A percentile compares a stretch with the other conserved stretches of the same genome.
Evolutionary conservation across 2,329 filamentous ascomycete genomes (phyloP).

Genomic region (Ceratocystis alfenasii): DNA sequence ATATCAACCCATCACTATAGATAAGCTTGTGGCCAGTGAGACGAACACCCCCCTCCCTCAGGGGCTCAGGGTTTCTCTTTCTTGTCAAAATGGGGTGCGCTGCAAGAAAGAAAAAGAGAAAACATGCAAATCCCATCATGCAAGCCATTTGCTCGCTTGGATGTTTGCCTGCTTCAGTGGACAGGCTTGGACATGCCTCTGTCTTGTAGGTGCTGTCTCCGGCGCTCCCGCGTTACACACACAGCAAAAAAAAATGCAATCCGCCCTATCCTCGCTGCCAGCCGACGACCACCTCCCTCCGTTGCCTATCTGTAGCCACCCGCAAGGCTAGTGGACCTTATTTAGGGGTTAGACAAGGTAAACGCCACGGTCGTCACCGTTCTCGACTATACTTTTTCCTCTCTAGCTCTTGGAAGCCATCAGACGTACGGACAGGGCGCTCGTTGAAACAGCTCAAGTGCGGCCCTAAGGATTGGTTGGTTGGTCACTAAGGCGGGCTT

Average conservation of each 20-base stretch:
- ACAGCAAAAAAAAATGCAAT: not conserved
- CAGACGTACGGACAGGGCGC: not conserved
- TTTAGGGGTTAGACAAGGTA: not conserved
- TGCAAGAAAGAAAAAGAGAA: not conserved
- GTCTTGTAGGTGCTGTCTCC: not conserved
- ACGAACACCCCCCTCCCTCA: conserved; percentile 2
- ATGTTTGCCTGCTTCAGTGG: not conserved
- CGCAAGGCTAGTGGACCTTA: not conserved
- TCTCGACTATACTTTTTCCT: too few species aligned
- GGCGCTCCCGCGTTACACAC: not conserved
- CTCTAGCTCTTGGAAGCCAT: too few species aligned
- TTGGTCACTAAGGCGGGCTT: not conserved
- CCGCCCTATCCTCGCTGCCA: not conserved
- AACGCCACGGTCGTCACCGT: not conserved
- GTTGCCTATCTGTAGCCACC: not conserved
- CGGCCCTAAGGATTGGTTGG: not conserved
- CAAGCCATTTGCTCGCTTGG: not conserved
- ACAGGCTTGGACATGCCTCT: not conserved
- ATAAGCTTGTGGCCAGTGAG: not conserved
- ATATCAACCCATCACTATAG: not conserved
- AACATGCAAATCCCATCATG: conserved; percentile 4
- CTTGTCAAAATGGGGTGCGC: not conserved
- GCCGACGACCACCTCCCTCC: not conserved
- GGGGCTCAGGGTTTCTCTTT: not conserved
- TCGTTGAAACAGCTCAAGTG: conserved; percentile 6